Conservation (phyloP, 148 eudicot genomes). For the Silene uniflora region DNA sequence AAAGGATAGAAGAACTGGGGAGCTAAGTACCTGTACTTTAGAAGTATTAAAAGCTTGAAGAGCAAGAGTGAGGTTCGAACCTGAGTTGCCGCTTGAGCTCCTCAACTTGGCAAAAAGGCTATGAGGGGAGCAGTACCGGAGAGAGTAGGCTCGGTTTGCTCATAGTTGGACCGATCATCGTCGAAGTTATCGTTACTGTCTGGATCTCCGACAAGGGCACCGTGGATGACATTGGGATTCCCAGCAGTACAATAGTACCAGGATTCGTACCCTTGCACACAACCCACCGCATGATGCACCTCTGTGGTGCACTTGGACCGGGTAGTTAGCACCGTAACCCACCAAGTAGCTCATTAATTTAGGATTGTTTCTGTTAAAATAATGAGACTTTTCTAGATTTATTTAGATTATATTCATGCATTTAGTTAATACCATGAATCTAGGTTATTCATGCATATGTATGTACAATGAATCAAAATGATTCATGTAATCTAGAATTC, state of each 20-base stretch:
- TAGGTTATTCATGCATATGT: no score
- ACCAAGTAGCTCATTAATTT: conserved; percentile 75
- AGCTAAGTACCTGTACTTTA: no score
- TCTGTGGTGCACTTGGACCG: conserved; percentile 75
- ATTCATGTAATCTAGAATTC: no score
- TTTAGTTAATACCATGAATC: no score
- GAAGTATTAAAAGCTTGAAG: background rate
- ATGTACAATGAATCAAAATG: no score
- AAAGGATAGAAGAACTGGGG: no score
- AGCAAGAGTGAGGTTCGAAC: conserved; percentile 10
- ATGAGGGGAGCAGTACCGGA: conserved; percentile 75
- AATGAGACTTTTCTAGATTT: no score
- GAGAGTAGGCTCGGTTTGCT: conserved; percentile 74
- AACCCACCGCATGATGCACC: conserved; percentile 69
- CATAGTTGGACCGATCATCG: conserved; percentile 67
- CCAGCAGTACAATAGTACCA: conserved; percentile 56
- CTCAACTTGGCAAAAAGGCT: conserved; percentile 71
- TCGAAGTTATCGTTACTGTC: conserved; percentile 41
- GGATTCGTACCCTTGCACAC: conserved; percentile 65
- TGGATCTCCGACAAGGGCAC: conserved; percentile 86
- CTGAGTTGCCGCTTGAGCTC: conserved; percentile 31
- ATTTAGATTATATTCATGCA: no score
- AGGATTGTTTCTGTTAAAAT: conserved; percentile 84
- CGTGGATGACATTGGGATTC: conserved; percentile 63
- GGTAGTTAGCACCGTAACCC: conserved; percentile 68